phyloP scores from a whole-genome alignment of 805 yeast species.

The Saccharomycopsis fermentans region DNA sequence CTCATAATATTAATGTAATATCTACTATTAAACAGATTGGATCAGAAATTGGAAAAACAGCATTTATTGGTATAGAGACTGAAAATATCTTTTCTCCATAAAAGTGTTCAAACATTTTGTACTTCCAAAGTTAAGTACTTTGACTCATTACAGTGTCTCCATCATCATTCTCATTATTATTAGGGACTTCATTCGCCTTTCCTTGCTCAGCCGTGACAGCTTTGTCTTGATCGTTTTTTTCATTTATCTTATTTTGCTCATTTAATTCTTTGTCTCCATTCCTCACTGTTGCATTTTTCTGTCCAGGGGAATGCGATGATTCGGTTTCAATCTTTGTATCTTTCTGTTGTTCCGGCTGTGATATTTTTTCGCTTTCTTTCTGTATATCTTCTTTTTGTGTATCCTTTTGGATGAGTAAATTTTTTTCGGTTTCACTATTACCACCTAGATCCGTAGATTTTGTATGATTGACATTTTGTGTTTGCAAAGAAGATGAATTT shows the following conservation, averaged over 20 bases:
- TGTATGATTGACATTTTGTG: background rate
- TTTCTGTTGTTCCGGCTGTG: background rate
- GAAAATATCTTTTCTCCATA: background rate
- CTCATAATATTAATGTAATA: too few relatives aligned
- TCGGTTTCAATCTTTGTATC: background rate
- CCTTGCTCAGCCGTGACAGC: background rate
- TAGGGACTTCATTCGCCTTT: background rate
- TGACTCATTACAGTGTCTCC: background rate
- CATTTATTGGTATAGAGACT: too few relatives aligned
- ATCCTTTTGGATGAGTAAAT: too few relatives aligned
- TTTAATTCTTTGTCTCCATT: too few relatives aligned
- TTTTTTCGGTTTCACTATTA: background rate
- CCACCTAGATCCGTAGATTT: background rate
- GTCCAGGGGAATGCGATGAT: too few relatives aligned
- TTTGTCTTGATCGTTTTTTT: background rate
- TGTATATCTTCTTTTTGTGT: too few relatives aligned
- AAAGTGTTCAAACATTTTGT: background rate
- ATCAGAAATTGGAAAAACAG: too few relatives aligned
- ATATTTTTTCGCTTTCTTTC: too few relatives aligned
- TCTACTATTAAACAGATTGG: too few relatives aligned
- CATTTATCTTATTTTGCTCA: background rate
- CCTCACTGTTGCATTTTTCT: too few relatives aligned
- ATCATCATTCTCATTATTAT: background rate
- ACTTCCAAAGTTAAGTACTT: background rate
- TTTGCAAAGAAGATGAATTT: background rate